These are phyloP conservation scores for Prunus yedoensis DNA, from an alignment of 331 rosid genomes.

Conservation along the genomic window DNA sequence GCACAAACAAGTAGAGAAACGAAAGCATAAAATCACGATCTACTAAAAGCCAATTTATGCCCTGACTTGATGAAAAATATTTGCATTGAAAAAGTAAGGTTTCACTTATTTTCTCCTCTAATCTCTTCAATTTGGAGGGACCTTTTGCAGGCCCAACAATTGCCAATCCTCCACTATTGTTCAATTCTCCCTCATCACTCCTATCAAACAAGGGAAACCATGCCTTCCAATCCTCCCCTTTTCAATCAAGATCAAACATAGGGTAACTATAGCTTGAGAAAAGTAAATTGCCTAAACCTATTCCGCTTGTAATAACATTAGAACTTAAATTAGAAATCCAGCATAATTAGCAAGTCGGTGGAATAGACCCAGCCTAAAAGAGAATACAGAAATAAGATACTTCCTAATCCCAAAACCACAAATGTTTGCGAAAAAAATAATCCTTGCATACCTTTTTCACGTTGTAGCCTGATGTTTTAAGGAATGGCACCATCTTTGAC, in stretches of 20 bases:
- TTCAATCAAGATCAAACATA: neutral
- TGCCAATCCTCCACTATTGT: neutral
- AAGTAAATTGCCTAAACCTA: neutral
- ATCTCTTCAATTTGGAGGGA: neutral
- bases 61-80: neutral
- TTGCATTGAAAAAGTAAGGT: neutral
- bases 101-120: neutral
- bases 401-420: neutral
- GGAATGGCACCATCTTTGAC: conserved; percentile 86
- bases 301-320: neutral
- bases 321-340: neutral
- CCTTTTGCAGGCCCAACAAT: neutral
- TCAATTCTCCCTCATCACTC: neutral
- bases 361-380: neutral
- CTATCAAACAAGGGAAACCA: neutral
- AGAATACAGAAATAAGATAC: neutral
- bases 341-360: neutral
- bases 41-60: neutral
- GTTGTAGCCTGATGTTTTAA: conserved; percentile 84
- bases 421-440: neutral
- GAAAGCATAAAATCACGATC: neutral
- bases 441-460: conserved; percentile 76
- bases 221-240: neutral
- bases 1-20: neutral
- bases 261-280: neutral